phyloP scores from a whole-genome alignment of 805 yeast genomes.

The Yarrowia divulgata region DNA sequence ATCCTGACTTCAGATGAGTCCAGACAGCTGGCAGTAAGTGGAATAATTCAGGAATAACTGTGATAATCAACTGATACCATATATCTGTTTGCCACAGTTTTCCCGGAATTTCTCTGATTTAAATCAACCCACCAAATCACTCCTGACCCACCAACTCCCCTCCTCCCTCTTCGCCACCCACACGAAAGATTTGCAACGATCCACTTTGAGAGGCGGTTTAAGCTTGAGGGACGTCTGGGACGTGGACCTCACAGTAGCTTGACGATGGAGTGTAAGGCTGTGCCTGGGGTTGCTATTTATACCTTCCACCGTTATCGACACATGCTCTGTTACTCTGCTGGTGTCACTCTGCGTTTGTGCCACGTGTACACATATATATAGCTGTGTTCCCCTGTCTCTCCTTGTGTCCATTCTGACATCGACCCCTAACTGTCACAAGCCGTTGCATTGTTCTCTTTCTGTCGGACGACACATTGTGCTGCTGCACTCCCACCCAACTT shows the following conservation, averaged over 20 bases:
- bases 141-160: no score
- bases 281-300: background rate
- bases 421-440: no score
- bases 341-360: background rate
- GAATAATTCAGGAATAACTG: no score
- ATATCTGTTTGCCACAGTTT: no score
- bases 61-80: no score
- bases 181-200: background rate
- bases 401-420: no score
- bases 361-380: background rate
- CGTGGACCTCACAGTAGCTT: constrained; percentile 8
- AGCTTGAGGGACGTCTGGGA: constrained; percentile 1
- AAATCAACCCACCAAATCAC: no score
- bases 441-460: no score
- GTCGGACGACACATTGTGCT: background rate
- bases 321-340: background rate
- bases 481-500: background rate
- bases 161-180: background rate
- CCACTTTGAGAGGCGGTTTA: background rate
- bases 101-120: background rate
- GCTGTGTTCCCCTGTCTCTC: background rate
- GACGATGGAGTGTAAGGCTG: background rate
- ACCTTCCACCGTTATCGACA: background rate
- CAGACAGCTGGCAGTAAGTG: no score
- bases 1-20: no score